Percentiles rank a stretch among this genome's conserved stretches.
These are phyloP conservation scores for Scenedesmus sp. DNA, from an alignment of 163 green algal species.

Conservation along the genomic window DNA sequence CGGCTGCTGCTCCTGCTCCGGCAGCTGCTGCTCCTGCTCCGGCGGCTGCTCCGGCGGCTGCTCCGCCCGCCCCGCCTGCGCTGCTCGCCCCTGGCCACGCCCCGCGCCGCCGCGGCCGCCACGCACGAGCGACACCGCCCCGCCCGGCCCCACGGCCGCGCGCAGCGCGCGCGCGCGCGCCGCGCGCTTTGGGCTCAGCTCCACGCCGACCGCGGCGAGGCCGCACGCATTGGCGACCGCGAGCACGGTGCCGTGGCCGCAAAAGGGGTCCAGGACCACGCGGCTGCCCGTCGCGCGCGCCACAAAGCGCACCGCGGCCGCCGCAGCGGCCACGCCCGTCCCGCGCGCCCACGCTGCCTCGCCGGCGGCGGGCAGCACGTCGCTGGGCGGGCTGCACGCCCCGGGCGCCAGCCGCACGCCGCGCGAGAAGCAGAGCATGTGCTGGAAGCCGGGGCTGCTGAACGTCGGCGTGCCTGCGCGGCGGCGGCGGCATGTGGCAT, in stretches of 20 bases:
- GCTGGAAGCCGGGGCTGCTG: constrained; percentile 27
- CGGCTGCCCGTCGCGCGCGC: background rate
- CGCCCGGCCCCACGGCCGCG: background rate
- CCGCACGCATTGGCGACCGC: constrained; percentile 35
- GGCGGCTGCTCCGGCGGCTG: background rate
- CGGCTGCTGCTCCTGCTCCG: background rate
- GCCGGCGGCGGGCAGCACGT: constrained; percentile 27
- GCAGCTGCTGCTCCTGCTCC: background rate
- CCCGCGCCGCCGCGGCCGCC: background rate
- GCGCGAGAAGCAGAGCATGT: constrained; percentile 52
- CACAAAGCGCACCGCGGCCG: constrained; percentile 28
- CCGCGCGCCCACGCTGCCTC: constrained; percentile 28
- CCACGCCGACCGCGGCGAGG: constrained; percentile 24
- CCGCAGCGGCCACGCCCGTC: constrained; percentile 24
- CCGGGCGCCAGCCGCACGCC: too few relatives aligned
- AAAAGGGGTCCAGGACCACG: constrained; percentile 32
- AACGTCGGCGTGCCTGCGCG: too few relatives aligned
- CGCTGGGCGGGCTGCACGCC: too few relatives aligned
- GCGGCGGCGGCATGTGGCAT: too few relatives aligned
- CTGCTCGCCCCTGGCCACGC: background rate
- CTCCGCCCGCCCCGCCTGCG: background rate
- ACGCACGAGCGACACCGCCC: background rate
- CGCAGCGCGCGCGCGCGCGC: constrained; percentile 3
- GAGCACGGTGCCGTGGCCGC: constrained; percentile 40
- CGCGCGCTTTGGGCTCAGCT: constrained; percentile 26